These are phyloP conservation scores for Papiliotrema laurentii DNA, from an alignment of 1,284 basidiomycete species.

Conservation along the genomic window DNA sequence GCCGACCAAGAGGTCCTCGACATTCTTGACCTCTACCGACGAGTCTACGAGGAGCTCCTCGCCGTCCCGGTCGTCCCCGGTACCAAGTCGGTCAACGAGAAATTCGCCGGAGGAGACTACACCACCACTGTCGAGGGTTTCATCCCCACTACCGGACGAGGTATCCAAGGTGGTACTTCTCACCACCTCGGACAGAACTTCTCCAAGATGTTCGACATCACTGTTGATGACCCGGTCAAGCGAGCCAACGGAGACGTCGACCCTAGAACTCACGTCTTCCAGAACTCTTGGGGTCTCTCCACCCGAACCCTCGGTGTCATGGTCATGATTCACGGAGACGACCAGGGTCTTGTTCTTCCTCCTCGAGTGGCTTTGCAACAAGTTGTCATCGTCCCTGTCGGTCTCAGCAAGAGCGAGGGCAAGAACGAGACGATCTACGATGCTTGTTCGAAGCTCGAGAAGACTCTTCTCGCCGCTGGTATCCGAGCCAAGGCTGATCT, in stretches of 20 bases:
- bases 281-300: constrained; percentile 97
- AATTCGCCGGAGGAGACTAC: constrained; percentile 96
- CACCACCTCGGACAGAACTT: constrained; percentile 99
- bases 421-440: constrained; percentile 68
- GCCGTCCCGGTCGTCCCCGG: constrained; percentile 96
- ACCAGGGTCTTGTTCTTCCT: constrained; percentile 93
- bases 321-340: constrained; percentile 99
- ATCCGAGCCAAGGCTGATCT: constrained; percentile 86
- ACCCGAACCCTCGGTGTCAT: constrained; percentile 97
- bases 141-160: constrained; percentile 93
- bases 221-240: constrained; percentile 82
- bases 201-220: constrained; percentile 97
- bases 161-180: constrained; percentile 96
- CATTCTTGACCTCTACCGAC: constrained; percentile 93
- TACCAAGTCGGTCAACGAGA: constrained; percentile 98
- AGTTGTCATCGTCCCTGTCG: constrained; percentile 88
- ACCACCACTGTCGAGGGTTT: constrained; percentile 99
- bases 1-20: constrained; percentile 87
- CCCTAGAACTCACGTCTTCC: constrained; percentile 71
- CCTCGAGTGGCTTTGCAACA: constrained; percentile 91
- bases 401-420: constrained; percentile 59
- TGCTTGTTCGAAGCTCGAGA: constrained; percentile 69
- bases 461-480: constrained; percentile 64
- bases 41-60: constrained; percentile 94
- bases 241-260: constrained; percentile 51